phyloP scores from a whole-genome alignment of 2,329 filamentous ascomycete genomes.

The Penicillium rolfsii region DNA sequence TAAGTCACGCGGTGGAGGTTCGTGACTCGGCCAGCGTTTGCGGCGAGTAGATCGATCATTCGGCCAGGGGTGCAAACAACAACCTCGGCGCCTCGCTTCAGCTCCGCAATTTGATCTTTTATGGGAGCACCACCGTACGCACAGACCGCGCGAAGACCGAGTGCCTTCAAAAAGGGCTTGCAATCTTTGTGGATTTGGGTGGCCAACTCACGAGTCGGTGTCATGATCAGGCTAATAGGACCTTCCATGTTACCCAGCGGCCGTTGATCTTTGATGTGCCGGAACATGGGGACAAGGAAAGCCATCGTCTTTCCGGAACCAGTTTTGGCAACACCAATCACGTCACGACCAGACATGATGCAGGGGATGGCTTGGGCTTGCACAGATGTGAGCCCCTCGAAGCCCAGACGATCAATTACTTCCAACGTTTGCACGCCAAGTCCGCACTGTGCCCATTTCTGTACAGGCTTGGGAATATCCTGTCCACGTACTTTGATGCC shows the following conservation, averaged over 20 bases:
- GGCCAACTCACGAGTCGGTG: constrained; percentile 89
- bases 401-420: constrained; percentile 78
- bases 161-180: constrained; percentile 87
- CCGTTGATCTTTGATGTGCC: constrained; percentile 93
- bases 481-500: constrained; percentile 92
- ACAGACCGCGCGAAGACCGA: constrained; percentile 83
- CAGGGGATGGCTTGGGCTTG: constrained; percentile 93
- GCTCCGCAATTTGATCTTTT: constrained; percentile 93
- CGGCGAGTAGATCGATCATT: constrained; percentile 91
- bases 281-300: constrained; percentile 94
- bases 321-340: constrained; percentile 95
- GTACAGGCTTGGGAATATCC: constrained; percentile 87
- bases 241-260: constrained; percentile 82
- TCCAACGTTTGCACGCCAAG: constrained; percentile 84
- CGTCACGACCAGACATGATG: constrained; percentile 93
- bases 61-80: constrained; percentile 93
- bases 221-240: constrained; percentile 85
- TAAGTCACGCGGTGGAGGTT: constrained; percentile 89
- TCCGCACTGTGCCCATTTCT: constrained; percentile 96
- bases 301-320: constrained; percentile 97
- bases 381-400: constrained; percentile 87
- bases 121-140: constrained; percentile 95
- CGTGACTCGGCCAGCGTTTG: constrained; percentile 91
- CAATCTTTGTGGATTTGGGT: constrained; percentile 93
- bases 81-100: constrained; percentile 93